Percentiles rank a stretch among this genome's conserved stretches.
Conservation (phyloP, 2,329 filamentous ascomycete genomes). For the Keithomyces neogunnii region DNA sequence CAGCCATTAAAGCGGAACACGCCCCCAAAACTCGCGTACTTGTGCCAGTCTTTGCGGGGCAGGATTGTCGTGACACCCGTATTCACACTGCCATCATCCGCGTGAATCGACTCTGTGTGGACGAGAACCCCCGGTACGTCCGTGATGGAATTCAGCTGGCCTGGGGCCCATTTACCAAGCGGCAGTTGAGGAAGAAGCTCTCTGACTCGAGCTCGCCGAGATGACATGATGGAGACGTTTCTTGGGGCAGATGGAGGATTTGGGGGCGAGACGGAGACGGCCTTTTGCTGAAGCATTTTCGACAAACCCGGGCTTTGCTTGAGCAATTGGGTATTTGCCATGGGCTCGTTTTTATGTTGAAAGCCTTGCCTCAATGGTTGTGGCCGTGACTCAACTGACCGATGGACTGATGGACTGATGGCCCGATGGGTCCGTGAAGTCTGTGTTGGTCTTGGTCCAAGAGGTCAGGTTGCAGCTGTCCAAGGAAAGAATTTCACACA, state of each 20-base stretch:
- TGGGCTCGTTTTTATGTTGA: no score
- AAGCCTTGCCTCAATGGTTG: no score
- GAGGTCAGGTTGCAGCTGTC: no score
- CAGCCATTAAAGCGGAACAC: slow-evolving; percentile 55
- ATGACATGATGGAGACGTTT: background rate
- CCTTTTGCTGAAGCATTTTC: no score
- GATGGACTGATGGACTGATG: no score
- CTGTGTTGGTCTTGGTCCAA: no score
- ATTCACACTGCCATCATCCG: slow-evolving; percentile 29
- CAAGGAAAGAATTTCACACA: no score
- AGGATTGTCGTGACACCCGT: slow-evolving; percentile 42
- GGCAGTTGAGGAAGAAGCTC: slow-evolving; percentile 34
- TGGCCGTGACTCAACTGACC: no score
- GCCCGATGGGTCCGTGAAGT: no score
- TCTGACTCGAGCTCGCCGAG: slow-evolving; percentile 20
- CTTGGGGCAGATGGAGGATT: background rate
- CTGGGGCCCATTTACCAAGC: slow-evolving; percentile 34
- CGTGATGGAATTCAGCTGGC: slow-evolving; percentile 40
- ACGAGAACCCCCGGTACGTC: slow-evolving; percentile 41
- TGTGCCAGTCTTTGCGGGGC: slow-evolving; percentile 34
- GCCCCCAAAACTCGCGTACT: slow-evolving; percentile 35
- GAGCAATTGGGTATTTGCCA: no score
- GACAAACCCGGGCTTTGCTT: no score
- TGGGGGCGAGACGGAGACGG: no score
- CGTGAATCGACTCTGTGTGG: slow-evolving; percentile 32